These are phyloP conservation scores for Trichosanthes truncata DNA, from an alignment of 306 rosid genomes.

Conservation along the genomic window DNA sequence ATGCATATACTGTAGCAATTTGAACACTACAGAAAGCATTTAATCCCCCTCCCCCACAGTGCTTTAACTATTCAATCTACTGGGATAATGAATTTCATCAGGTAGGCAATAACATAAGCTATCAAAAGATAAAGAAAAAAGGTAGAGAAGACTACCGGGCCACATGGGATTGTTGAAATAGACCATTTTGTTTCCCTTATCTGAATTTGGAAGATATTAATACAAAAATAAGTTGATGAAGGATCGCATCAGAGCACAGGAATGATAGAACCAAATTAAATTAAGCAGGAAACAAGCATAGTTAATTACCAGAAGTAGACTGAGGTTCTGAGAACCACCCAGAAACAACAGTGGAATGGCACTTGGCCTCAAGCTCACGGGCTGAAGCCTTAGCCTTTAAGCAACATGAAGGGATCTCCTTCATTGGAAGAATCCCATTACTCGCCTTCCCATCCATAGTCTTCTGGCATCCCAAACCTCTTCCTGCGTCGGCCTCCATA, in stretches of 20 bases:
- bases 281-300: slow-evolving; percentile 19
- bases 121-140: background rate
- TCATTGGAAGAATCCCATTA: slow-evolving; percentile 35
- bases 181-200: background rate
- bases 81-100: background rate
- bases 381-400: slow-evolving; percentile 71
- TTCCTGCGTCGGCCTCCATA: slow-evolving; percentile 93
- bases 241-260: slow-evolving; percentile 14
- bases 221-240: slow-evolving; percentile 6
- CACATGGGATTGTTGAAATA: slow-evolving; percentile 11
- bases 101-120: background rate
- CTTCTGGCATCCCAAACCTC: slow-evolving; percentile 98
- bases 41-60: background rate
- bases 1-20: background rate
- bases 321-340: slow-evolving; percentile 94
- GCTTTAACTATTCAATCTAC: background rate
- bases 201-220: background rate
- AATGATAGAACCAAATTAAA: background rate
- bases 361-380: slow-evolving; percentile 63
- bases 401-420: slow-evolving; percentile 81
- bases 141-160: background rate
- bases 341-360: slow-evolving; percentile 94
- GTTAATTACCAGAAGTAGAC: slow-evolving; percentile 53
- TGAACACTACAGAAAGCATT: background rate
- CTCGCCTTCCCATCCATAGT: slow-evolving; percentile 98